Evolutionary conservation across 306 rosid species (phyloP).

Genomic region (Datisca glomerata): DNA sequence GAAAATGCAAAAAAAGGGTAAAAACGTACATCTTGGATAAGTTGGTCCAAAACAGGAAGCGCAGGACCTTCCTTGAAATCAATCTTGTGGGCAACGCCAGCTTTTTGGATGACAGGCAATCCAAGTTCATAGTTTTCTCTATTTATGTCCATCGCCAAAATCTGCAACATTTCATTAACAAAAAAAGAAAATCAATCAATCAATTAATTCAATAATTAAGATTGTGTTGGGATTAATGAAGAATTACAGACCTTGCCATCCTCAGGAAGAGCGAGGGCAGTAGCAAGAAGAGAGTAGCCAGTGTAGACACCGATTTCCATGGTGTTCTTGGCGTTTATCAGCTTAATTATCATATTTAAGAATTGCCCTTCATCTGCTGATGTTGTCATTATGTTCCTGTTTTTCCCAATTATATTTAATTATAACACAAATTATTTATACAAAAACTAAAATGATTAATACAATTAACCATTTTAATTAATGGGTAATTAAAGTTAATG

Average conservation of each 20-base stretch:
- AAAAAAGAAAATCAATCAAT: not conserved
- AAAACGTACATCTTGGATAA: constrained; percentile 45
- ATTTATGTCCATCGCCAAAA: constrained; percentile 85
- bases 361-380: constrained; percentile 93
- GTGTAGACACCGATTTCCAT: constrained; percentile 96
- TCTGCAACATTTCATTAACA: constrained; percentile 28
- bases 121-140: constrained; percentile 77
- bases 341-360: constrained; percentile 79
- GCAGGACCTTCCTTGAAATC: constrained; percentile 94
- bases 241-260: constrained; percentile 55
- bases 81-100: constrained; percentile 83
- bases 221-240: not conserved
- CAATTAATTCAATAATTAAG: too few species aligned
- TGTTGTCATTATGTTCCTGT: constrained; percentile 91
- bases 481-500: too few species aligned
- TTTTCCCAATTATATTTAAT: constrained; percentile 5
- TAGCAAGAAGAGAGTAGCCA: constrained; percentile 89
- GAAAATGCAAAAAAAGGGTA: not conserved
- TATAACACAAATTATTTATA: constrained; percentile 1
- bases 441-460: not conserved
- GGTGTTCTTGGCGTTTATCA: constrained; percentile 87
- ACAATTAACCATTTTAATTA: too few species aligned
- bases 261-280: constrained; percentile 81
- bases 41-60: constrained; percentile 65
- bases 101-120: constrained; percentile 58